Conservation (phyloP, 2,329 filamentous ascomycete species). For the Cryphonectria parasitica region DNA sequence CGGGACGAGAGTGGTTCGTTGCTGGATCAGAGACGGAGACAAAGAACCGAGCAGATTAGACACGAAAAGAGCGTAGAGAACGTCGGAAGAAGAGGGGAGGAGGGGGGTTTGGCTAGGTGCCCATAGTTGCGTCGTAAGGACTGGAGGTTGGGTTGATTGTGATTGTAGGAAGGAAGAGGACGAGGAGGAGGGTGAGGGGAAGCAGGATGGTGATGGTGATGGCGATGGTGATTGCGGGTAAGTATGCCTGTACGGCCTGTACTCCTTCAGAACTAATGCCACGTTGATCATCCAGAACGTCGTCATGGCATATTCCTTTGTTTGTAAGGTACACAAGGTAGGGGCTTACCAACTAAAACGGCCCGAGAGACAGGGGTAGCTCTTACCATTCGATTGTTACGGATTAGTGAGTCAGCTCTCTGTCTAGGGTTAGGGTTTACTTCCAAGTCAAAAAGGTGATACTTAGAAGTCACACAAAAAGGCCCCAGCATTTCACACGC, state of each 20-base stretch:
- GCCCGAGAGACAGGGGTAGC: not conserved
- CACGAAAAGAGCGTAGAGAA: slow-evolving; percentile 10
- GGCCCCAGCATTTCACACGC: not conserved
- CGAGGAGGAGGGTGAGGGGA: too few species aligned
- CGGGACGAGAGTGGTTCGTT: not conserved
- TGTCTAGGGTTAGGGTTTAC: slow-evolving; percentile 9
- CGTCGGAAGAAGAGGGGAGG: not conserved
- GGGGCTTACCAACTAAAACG: slow-evolving; percentile 11
- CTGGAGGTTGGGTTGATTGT: slow-evolving; percentile 5
- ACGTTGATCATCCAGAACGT: slow-evolving; percentile 30
- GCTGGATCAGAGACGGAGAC: slow-evolving; percentile 12
- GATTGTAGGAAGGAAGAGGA: slow-evolving; percentile 1
- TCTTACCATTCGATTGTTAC: not conserved
- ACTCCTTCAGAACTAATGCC: slow-evolving; percentile 25
- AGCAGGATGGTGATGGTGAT: slow-evolving; percentile 15
- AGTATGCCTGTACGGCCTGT: slow-evolving; percentile 23
- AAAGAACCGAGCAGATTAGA: slow-evolving; percentile 2
- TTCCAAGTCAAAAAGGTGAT: too few species aligned
- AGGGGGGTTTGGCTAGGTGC: slow-evolving; percentile 26
- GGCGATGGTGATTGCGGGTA: not conserved
- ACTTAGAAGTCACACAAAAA: too few species aligned
- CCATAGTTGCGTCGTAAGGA: slow-evolving; percentile 26
- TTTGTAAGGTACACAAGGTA: not conserved
- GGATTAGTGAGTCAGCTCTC: too few species aligned
- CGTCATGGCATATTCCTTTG: slow-evolving; percentile 17